Conservation (phyloP, 2,329 filamentous ascomycete species). For the Colletotrichum orbiculare region DNA sequence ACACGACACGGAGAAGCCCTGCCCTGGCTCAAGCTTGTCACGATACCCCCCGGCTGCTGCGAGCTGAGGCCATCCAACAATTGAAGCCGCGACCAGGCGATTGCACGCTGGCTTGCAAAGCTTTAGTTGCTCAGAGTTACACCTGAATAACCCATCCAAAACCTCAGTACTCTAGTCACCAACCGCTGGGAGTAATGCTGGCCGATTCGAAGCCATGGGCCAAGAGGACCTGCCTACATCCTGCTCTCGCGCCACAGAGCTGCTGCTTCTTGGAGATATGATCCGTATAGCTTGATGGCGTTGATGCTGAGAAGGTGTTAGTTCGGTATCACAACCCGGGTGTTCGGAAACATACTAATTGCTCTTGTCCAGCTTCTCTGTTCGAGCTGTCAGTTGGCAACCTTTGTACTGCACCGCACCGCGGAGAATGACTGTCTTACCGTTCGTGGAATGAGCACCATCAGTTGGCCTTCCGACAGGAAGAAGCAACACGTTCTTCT, state of each 20-base stretch:
- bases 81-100: no score
- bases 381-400: neutral
- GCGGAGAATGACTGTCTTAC: neutral
- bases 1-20: neutral
- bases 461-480: constrained; percentile 98
- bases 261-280: constrained; percentile 76
- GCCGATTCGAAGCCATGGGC: no score
- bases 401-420: neutral
- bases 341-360: constrained; percentile 72
- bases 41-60: no score
- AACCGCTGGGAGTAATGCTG: no score
- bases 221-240: neutral
- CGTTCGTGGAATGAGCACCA: constrained; percentile 96
- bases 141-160: no score
- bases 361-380: constrained; percentile 93
- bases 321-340: accelerated
- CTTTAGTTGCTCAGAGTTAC: no score
- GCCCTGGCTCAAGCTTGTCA: neutral
- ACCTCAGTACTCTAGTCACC: no score
- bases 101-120: no score
- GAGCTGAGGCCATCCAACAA: no score
- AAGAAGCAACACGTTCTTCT: constrained; percentile 94
- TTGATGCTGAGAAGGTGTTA: constrained; percentile 68
- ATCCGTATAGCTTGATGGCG: constrained; percentile 93
- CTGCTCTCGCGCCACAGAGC: constrained; percentile 7